phyloP scores from a whole-genome alignment of 116 monocot genomes.

The Iris pallida region DNA sequence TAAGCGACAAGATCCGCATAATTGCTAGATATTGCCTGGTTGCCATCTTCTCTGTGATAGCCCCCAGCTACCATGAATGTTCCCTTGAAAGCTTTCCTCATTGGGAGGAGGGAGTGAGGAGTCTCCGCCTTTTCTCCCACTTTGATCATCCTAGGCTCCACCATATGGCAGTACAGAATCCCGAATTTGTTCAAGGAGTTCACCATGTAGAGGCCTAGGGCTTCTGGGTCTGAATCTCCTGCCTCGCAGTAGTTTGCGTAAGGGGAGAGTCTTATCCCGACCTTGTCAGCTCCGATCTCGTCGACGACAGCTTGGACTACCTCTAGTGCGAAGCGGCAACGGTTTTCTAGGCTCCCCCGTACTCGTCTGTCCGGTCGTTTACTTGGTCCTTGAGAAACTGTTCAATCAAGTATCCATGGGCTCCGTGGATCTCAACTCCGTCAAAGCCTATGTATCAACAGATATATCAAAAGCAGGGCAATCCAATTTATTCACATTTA shows the following conservation, averaged over 20 bases:
- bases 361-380: conserved; percentile 47
- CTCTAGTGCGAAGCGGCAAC: conserved; percentile 52
- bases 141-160: conserved; percentile 37
- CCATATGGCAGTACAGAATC: conserved; percentile 33
- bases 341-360: conserved; percentile 60
- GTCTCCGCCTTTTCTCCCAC: conserved; percentile 17
- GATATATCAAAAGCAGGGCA: background rate
- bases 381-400: conserved; percentile 45
- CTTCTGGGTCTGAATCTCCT: conserved; percentile 35
- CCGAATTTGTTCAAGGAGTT: conserved; percentile 26
- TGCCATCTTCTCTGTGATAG: conserved; percentile 40
- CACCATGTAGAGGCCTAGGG: conserved; percentile 31
- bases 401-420: conserved; percentile 44
- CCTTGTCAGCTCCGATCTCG: conserved; percentile 41
- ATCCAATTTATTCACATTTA: background rate
- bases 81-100: conserved; percentile 40
- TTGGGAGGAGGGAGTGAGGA: conserved; percentile 20
- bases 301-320: conserved; percentile 38
- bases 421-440: conserved; percentile 60
- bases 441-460: conserved; percentile 36
- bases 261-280: conserved; percentile 41
- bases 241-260: conserved; percentile 22
- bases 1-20: conserved; percentile 39
- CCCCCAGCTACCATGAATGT: conserved; percentile 39
- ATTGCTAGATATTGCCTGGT: conserved; percentile 7